These are phyloP conservation scores for Dendrobium officinale DNA, from an alignment of 106 monocot species.

Conservation along the genomic window DNA sequence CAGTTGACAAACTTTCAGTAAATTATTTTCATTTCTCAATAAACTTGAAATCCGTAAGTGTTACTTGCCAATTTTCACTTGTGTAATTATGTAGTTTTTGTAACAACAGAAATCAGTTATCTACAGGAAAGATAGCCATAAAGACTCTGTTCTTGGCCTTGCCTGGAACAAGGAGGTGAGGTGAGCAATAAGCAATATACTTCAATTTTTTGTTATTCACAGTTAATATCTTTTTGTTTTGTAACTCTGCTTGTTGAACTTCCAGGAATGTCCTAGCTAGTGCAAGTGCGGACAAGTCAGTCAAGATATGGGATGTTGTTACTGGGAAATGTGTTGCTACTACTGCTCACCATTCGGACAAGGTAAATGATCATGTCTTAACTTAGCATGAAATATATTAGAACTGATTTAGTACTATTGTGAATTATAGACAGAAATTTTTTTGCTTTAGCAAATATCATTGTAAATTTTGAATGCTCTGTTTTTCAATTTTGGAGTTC, in stretches of 20 bases:
- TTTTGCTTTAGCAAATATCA: not conserved
- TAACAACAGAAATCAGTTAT: constrained; percentile 35
- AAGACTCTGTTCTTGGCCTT: constrained; percentile 79
- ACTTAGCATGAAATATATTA: not conserved
- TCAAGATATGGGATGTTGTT: constrained; percentile 83
- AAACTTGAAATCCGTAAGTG: not conserved
- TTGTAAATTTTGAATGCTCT: not conserved
- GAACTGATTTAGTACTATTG: not conserved
- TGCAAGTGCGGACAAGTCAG: constrained; percentile 86
- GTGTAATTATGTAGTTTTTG: not conserved
- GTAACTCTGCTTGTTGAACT: constrained; percentile 1
- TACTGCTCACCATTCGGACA: constrained; percentile 67
- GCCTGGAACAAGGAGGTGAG: constrained; percentile 91
- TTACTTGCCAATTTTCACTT: not conserved
- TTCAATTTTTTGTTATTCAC: constrained; percentile 2
- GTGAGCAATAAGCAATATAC: constrained; percentile 23
- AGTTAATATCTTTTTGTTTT: not conserved
- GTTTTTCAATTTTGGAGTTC: not conserved
- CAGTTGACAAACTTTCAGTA: not conserved
- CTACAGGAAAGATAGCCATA: constrained; percentile 83
- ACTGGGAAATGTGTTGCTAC: constrained; percentile 65
- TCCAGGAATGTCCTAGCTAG: constrained; percentile 92
- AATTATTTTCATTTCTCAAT: not conserved
- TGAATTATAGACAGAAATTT: not conserved
- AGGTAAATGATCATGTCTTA: constrained; percentile 29